Percentiles rank a stretch among this genome's conserved stretches.
These are phyloP conservation scores for Russula ochroleuca DNA, from an alignment of 768 basidiomycete species.

Conservation along the genomic window DNA sequence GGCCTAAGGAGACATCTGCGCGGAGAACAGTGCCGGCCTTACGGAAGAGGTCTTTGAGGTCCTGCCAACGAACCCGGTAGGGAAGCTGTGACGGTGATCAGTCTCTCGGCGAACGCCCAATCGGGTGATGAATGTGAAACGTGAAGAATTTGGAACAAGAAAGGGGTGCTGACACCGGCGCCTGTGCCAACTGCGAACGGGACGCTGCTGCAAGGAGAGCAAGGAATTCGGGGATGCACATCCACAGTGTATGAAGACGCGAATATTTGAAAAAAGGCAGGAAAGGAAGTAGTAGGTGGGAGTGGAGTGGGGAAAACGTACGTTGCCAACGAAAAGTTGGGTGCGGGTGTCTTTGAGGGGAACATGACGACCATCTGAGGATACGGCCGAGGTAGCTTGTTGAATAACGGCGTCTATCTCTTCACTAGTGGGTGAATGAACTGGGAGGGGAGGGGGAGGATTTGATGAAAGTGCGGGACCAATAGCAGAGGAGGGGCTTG, in stretches of 20 bases:
- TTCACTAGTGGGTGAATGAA: slow-evolving; percentile 56
- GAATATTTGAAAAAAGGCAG: background rate
- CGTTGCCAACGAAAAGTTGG: slow-evolving; percentile 95
- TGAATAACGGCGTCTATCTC: slow-evolving; percentile 92
- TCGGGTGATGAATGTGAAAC: slow-evolving; percentile 6
- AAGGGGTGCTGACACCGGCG: slow-evolving; percentile 1
- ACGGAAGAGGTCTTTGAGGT: slow-evolving; percentile 96
- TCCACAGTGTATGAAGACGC: background rate
- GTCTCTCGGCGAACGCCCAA: background rate
- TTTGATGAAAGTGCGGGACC: background rate
- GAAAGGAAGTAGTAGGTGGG: background rate
- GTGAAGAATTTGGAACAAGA: slow-evolving; percentile 1
- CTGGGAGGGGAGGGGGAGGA: slow-evolving; percentile 5
- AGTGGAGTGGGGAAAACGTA: slow-evolving; percentile 39
- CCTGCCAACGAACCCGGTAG: slow-evolving; percentile 97
- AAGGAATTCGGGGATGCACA: background rate
- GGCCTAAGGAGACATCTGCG: slow-evolving; percentile 53
- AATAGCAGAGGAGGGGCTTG: slow-evolving; percentile 19
- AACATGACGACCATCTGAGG: slow-evolving; percentile 43
- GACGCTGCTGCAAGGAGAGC: background rate
- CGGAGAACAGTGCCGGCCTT: slow-evolving; percentile 73
- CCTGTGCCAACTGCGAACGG: background rate
- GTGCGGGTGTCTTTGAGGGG: slow-evolving; percentile 82
- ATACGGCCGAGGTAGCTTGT: slow-evolving; percentile 71
- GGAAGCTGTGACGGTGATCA: slow-evolving; percentile 58